These are phyloP conservation scores for Salvia miltiorrhiza DNA, from an alignment of 257 asterid species.

Conservation along the genomic window DNA sequence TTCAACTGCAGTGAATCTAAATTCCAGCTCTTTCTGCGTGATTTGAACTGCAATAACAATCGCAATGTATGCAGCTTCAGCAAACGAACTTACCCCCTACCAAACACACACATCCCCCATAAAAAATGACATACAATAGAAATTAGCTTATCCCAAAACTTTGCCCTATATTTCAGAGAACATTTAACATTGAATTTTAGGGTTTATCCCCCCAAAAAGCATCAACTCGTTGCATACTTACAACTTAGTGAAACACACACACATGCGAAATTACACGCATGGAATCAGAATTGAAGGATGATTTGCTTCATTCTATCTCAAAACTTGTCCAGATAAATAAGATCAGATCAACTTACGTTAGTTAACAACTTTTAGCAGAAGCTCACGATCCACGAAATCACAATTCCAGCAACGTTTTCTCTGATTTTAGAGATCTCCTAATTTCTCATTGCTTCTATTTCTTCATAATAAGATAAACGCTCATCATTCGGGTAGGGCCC, in stretches of 20 bases:
- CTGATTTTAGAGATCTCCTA: constrained; percentile 12
- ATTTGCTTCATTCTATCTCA: not conserved
- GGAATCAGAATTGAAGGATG: not conserved
- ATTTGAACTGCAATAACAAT: constrained; percentile 22
- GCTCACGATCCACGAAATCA: constrained; percentile 14
- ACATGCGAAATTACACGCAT: not conserved
- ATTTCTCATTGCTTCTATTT: not conserved
- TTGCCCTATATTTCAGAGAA: too few relatives aligned
- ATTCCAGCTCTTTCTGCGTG: not conserved
- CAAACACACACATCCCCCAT: not conserved
- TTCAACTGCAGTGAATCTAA: constrained; percentile 2
- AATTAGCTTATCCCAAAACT: not conserved
- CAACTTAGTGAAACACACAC: not conserved
- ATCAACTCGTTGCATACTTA: not conserved
- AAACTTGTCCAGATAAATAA: not conserved
- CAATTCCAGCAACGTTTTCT: not conserved
- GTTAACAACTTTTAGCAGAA: constrained; percentile 12
- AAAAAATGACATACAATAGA: not conserved
- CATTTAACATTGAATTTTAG: not conserved
- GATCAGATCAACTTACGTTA: constrained; percentile 5
- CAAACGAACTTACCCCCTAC: not conserved
- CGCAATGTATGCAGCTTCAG: not conserved
- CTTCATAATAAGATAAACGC: not conserved
- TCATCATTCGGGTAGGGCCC: constrained; percentile 6
- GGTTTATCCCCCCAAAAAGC: not conserved